These are phyloP conservation scores for Cyclotella atomus DNA, from an alignment of 108 stramenopile species.

Conservation along the genomic window DNA sequence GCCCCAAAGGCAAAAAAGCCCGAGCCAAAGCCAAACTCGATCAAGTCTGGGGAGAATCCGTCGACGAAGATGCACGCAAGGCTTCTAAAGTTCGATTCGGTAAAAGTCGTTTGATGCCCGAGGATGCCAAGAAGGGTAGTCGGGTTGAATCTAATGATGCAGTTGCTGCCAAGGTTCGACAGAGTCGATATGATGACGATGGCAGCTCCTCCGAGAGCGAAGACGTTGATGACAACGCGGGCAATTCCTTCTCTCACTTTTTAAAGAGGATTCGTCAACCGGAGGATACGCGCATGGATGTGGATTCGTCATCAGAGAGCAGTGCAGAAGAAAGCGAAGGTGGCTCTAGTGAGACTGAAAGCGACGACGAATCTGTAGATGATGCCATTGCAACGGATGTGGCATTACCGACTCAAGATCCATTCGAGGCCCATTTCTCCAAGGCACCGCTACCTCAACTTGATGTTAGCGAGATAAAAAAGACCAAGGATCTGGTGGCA, in stretches of 20 bases:
- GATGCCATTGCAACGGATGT: slow-evolving; percentile 8
- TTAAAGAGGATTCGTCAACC: slow-evolving; percentile 23
- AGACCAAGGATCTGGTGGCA: slow-evolving; percentile 2
- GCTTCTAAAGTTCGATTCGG: slow-evolving; percentile 43
- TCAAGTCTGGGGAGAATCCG: slow-evolving; percentile 81
- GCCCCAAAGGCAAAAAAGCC: slow-evolving; percentile 88
- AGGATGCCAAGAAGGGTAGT: not conserved
- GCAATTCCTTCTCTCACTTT: slow-evolving; percentile 18
- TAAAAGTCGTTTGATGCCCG: slow-evolving; percentile 58
- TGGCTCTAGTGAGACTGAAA: slow-evolving; percentile 27
- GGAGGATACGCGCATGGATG: slow-evolving; percentile 12
- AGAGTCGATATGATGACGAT: not conserved
- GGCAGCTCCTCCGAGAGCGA: slow-evolving; percentile 10
- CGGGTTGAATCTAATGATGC: not conserved
- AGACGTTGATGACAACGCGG: slow-evolving; percentile 8
- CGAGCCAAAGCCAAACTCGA: slow-evolving; percentile 87
- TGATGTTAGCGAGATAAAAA: slow-evolving; percentile 1
- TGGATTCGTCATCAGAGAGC: slow-evolving; percentile 6
- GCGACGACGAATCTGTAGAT: slow-evolving; percentile 20
- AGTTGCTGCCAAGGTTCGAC: not conserved
- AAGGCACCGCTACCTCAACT: slow-evolving; percentile 29
- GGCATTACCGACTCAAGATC: slow-evolving; percentile 16
- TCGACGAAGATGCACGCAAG: slow-evolving; percentile 51
- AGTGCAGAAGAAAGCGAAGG: slow-evolving; percentile 25
- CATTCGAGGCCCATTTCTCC: slow-evolving; percentile 52